Conservation (phyloP, 495 filamentous ascomycete genomes). For the Penicillium canescens region DNA sequence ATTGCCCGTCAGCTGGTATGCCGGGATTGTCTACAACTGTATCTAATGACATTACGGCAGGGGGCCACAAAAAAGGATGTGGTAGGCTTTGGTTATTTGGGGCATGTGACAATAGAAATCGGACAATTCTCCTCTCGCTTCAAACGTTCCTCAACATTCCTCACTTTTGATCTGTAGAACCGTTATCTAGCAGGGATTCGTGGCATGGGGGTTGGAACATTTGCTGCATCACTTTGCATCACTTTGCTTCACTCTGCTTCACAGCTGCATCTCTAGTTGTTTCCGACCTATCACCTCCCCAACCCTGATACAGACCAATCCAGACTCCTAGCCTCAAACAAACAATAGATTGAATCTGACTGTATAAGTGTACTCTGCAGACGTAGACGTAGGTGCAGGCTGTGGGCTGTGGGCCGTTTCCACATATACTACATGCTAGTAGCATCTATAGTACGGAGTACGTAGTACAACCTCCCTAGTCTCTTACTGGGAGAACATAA, state of each 20-base stretch:
- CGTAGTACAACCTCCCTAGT: background rate
- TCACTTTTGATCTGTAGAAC: conserved; percentile 7
- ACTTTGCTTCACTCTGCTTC: conserved; percentile 1
- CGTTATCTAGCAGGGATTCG: conserved; percentile 6
- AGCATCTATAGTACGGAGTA: background rate
- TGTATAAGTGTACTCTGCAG: background rate
- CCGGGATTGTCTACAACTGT: conserved; percentile 42
- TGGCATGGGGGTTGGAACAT: background rate
- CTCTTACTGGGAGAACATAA: no score
- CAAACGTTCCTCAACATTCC: conserved; percentile 5
- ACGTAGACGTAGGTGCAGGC: background rate
- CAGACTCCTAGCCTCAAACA: background rate
- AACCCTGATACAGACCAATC: conserved; percentile 1
- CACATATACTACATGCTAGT: background rate
- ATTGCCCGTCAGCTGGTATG: conserved; percentile 17
- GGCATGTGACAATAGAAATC: conserved; percentile 49
- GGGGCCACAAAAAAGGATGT: conserved; percentile 42
- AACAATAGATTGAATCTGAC: background rate
- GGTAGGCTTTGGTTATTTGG: conserved; percentile 40
- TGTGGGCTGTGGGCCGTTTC: background rate
- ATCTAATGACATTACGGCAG: conserved; percentile 51
- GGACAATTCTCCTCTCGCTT: conserved; percentile 51
- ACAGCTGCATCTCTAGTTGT: background rate
- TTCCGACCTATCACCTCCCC: conserved; percentile 1
- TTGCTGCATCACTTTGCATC: background rate